phyloP scores from a whole-genome alignment of 2,329 filamentous ascomycete species.

The Fusarium algeriense region DNA sequence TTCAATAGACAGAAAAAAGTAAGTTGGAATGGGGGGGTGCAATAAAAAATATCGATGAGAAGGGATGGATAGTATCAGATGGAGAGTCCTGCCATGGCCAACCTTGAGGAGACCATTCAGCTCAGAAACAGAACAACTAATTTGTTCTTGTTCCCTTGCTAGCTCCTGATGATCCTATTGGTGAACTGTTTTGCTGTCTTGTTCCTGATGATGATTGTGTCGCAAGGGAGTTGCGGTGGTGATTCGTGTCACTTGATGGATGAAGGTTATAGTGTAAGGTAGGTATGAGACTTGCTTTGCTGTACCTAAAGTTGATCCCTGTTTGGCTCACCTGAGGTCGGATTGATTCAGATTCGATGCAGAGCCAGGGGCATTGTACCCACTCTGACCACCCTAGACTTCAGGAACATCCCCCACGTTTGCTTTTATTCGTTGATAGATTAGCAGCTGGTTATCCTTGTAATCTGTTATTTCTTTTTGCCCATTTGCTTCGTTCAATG shows the following conservation, averaged over 20 bases:
- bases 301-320: conserved; percentile 31
- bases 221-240: conserved; percentile 13
- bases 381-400: neutral
- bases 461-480: neutral
- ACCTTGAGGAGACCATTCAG: neutral
- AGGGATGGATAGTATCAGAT: conserved; percentile 20
- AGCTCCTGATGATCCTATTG: neutral
- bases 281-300: conserved; percentile 5
- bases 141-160: conserved; percentile 3
- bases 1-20: conserved; percentile 15
- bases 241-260: conserved; percentile 34
- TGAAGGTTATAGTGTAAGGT: conserved; percentile 3
- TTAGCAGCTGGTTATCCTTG: neutral
- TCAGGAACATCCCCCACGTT: conserved; percentile 19
- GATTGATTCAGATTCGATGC: conserved; percentile 17
- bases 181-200: neutral
- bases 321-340: conserved; percentile 22
- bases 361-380: conserved; percentile 19
- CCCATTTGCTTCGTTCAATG: neutral
- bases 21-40: neutral
- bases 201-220: conserved; percentile 4
- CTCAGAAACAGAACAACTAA: conserved; percentile 1
- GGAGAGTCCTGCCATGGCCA: conserved; percentile 29
- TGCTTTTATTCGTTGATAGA: neutral
- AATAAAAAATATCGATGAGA: conserved; percentile 1